Percentiles rank a stretch among this genome's conserved stretches.
Conservation (phyloP, 2,329 filamentous ascomycete genomes). For the Lasiodiplodia hormozganensis region DNA sequence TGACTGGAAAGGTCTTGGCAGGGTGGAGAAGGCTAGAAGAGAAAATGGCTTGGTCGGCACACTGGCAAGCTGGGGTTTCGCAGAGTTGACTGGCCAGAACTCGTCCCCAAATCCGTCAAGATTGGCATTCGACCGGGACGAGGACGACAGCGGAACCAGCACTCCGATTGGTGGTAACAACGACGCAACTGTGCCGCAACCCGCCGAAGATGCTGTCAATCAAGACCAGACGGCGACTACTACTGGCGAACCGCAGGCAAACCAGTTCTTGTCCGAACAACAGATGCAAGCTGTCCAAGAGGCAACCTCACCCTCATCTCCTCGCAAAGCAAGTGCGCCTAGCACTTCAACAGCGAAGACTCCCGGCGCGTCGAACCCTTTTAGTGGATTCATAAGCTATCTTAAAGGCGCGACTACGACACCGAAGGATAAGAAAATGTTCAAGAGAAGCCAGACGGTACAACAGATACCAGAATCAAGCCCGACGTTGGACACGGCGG, state of each 20-base stretch:
- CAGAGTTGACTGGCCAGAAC: constrained; percentile 79
- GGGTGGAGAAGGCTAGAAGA: constrained; percentile 91
- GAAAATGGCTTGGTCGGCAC: constrained; percentile 93
- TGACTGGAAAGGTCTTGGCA: constrained; percentile 92
- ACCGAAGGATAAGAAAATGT: constrained; percentile 71
- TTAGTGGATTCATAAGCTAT: constrained; percentile 27
- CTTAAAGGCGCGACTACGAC: constrained; percentile 63
- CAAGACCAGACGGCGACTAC: constrained; percentile 67
- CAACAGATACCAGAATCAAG: constrained; percentile 47
- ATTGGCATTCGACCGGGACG: constrained; percentile 29
- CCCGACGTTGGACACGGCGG: constrained; percentile 1
- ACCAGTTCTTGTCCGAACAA: constrained; percentile 40
- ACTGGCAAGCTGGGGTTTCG: constrained; percentile 92
- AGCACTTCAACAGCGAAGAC: not conserved
- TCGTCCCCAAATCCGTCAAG: constrained; percentile 64
- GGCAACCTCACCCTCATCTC: constrained; percentile 40
- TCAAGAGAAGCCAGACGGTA: constrained; percentile 74
- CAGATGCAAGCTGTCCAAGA: constrained; percentile 40
- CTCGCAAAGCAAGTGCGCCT: constrained; percentile 13
- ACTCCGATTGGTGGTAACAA: constrained; percentile 39
- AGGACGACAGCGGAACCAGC: constrained; percentile 37
- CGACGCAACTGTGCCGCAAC: constrained; percentile 70
- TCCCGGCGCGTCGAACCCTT: constrained; percentile 7
- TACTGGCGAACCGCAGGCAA: constrained; percentile 40
- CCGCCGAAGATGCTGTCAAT: constrained; percentile 67